Percentiles rank a stretch among this genome's conserved stretches.
phyloP scores from a whole-genome alignment of 371 early-diverging fungal species.

The Choanephora cucurbitarum region DNA sequence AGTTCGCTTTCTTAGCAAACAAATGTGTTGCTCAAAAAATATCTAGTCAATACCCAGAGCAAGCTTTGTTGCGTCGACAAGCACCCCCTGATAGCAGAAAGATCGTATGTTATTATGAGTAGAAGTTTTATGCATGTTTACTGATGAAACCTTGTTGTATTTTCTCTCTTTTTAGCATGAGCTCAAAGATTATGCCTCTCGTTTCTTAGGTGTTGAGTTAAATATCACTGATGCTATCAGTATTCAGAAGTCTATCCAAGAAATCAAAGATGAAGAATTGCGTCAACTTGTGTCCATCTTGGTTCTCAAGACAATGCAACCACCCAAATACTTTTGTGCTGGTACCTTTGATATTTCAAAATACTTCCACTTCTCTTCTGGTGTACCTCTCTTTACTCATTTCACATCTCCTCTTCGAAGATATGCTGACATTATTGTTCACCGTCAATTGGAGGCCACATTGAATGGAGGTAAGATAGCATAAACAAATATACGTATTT shows the following conservation, averaged over 20 bases:
- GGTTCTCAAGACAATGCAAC: conserved; percentile 75
- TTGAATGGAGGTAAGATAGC: conserved; percentile 2
- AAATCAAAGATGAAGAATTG: conserved; percentile 54
- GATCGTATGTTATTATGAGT: conserved; percentile 40
- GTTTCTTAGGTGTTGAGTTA: conserved; percentile 51
- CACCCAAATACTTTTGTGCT: conserved; percentile 87
- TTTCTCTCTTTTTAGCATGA: conserved; percentile 26
- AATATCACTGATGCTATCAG: conserved; percentile 53
- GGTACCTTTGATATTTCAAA: conserved; percentile 69
- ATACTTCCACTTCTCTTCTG: conserved; percentile 78
- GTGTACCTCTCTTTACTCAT: conserved; percentile 81
- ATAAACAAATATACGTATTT: too few species aligned
- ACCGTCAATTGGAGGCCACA: conserved; percentile 66
- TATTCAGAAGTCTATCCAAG: conserved; percentile 68
- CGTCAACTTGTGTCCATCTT: conserved; percentile 63
- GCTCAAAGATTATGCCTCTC: conserved; percentile 46
- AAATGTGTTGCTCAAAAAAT: conserved; percentile 89
- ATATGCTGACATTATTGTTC: conserved; percentile 95
- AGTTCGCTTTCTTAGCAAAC: conserved; percentile 95
- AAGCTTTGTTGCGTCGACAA: conserved; percentile 85
- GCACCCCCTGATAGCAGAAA: conserved; percentile 64
- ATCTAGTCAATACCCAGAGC: conserved; percentile 78
- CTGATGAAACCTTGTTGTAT: not conserved
- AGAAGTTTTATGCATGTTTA: not conserved
- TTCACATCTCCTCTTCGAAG: conserved; percentile 94